These are phyloP conservation scores for Phytophthora cryptogea DNA, from an alignment of 352 stramenopile genomes.

Conservation along the genomic window DNA sequence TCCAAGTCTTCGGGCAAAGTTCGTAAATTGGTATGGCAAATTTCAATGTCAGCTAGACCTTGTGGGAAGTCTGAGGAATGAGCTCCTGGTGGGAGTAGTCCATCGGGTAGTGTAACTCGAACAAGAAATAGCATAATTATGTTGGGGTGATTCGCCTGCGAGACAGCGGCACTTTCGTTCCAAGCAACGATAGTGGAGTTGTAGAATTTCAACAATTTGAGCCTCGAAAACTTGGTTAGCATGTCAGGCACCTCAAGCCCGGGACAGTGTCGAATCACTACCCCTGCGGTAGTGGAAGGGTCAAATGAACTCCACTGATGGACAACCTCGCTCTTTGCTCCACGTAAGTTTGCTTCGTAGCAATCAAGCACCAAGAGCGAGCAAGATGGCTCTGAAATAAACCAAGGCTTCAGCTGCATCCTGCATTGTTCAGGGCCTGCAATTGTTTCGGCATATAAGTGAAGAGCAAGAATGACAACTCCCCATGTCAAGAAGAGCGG, in stretches of 20 bases:
- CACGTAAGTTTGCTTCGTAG: constrained; percentile 6
- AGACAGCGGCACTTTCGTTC: constrained; percentile 31
- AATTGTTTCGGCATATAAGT: constrained; percentile 17
- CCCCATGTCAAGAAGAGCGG: constrained; percentile 30
- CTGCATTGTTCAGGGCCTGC: constrained; percentile 9
- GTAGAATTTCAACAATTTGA: constrained; percentile 48
- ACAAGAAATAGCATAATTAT: constrained; percentile 34
- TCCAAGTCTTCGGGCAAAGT: constrained; percentile 45
- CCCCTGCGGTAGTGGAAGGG: constrained; percentile 13
- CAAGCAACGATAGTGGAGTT: constrained; percentile 46
- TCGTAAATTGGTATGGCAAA: constrained; percentile 41
- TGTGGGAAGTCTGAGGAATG: constrained; percentile 15
- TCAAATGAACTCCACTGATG: constrained; percentile 25
- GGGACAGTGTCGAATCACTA: constrained; percentile 48
- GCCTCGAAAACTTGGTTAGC: constrained; percentile 32
- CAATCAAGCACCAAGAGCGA: constrained; percentile 33
- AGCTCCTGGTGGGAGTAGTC: constrained; percentile 7
- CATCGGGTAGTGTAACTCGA: constrained; percentile 18
- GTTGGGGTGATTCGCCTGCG: constrained; percentile 26
- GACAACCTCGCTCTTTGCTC: constrained; percentile 15
- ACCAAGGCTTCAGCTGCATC: constrained; percentile 38
- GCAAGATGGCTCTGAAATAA: constrained; percentile 24
- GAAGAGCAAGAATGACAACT: constrained; percentile 16
- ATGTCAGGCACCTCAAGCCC: constrained; percentile 33
- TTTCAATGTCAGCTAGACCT: constrained; percentile 34